Evolutionary conservation across 2,329 filamentous ascomycete genomes (phyloP), one percentile per base, ranked within the genome.

Genomic region (Monilinia fructigena): DNA sequence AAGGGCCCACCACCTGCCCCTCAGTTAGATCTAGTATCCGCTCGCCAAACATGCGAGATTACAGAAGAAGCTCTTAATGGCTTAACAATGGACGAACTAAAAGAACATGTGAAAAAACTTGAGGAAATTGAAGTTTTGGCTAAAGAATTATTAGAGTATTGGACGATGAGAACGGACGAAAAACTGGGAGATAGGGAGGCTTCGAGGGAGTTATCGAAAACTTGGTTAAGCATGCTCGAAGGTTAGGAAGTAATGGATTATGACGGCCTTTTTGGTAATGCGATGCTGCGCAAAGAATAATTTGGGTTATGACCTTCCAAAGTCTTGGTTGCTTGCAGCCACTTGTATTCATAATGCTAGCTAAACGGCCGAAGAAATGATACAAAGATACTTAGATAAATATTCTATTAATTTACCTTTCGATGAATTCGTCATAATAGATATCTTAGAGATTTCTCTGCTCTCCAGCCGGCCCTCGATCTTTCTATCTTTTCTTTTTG

Each of bases 131-230:
- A 91, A 68, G 82, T 81, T n/a, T 82, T 85, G 28, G 92, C 92
- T 4, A 90, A 89, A 65, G 86, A 91, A 67, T 87, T 93, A 50
- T 81, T 97, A 63, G 90, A 92, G 71, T 96, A 94, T 76, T 98
- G 94, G 94, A 85, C 91, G 72, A 91, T 91, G 80, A 82, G 88
- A 73, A 89, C 90, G 63, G 93, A 97, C 76, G 92, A 93, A 72
- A 92, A 94, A 73, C 81, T 96, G 70, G 91, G 91, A 52, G 94
- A 98, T 76, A 89, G 95, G 72, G 94, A 97, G 76, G 92, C 93
- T 3, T 97, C 77, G 94, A 98, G 76, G 93, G 92, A 0, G 94
- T 98, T 20, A 97, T 98, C 83, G 94, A 97, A 79, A 97, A 97
- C 77, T 78, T 98, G 71, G 94, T 97, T 54, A 95, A 93, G 77